These are phyloP conservation scores for Bryopsis sp. DNA, from an alignment of 139 green algal genomes.

Conservation along the genomic window DNA sequence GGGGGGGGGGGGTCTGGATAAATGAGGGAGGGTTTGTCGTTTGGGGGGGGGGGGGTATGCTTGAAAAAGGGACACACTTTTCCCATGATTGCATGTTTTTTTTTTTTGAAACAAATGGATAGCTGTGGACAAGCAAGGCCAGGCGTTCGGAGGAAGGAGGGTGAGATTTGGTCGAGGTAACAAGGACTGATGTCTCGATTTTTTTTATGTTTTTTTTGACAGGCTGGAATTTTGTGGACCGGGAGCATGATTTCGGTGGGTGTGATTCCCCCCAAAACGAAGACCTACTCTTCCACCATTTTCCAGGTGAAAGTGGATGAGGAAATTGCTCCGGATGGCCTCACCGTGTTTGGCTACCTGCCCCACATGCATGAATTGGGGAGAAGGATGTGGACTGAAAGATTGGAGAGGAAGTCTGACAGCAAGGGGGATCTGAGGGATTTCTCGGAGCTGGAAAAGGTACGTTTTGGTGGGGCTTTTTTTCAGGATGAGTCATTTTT, in stretches of 20 bases:
- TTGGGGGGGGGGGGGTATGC: too few relatives aligned
- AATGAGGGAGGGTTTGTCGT: too few relatives aligned
- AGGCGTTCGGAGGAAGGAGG: neutral
- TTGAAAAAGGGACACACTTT: neutral
- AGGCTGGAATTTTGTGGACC: neutral
- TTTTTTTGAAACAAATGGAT: neutral
- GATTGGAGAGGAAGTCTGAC: neutral
- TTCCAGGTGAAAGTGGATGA: neutral
- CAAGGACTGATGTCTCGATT: neutral
- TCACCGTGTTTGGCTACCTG: neutral
- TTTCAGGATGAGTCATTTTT: too few relatives aligned
- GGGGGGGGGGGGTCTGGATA: too few relatives aligned
- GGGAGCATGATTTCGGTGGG: neutral
- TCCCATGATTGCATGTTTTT: neutral
- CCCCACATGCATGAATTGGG: constrained; percentile 1
- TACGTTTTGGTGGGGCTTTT: too few relatives aligned
- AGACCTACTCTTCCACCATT: neutral
- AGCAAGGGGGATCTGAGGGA: neutral
- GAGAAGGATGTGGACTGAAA: neutral
- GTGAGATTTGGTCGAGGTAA: neutral
- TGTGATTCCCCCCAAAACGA: neutral
- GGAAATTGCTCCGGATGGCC: neutral
- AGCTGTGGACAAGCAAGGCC: neutral
- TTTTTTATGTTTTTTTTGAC: neutral
- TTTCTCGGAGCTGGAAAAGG: neutral